Conservation (phyloP, 179 eudicot genomes). For the Beta corolliflora region DNA sequence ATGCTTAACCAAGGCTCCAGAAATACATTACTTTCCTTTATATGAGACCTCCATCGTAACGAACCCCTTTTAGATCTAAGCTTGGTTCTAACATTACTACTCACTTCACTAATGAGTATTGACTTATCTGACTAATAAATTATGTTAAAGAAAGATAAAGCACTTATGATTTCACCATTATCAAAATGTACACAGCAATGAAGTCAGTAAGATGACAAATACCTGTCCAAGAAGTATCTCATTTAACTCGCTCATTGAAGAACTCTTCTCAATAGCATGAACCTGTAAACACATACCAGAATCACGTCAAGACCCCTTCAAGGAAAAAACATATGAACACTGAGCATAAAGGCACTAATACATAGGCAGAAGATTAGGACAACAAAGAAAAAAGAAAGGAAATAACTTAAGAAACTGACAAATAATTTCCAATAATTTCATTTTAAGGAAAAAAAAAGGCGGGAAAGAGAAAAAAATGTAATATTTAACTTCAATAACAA, state of each 20-base stretch:
- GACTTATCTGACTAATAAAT: background rate
- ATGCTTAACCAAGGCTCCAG: background rate
- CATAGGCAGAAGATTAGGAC: background rate
- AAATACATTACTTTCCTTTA: background rate
- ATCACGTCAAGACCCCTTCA: slow-evolving; percentile 1
- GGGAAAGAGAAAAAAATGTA: no score
- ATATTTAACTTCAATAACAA: no score
- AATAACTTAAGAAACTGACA: background rate
- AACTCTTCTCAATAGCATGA: slow-evolving; percentile 75
- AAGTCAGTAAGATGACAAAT: slow-evolving; percentile 16
- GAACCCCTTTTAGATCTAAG: background rate
- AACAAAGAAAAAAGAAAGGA: background rate
- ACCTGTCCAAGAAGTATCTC: slow-evolving; percentile 94
- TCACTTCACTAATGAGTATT: background rate
- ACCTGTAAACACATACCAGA: slow-evolving; percentile 53
- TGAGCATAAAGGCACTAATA: slow-evolving; percentile 3
- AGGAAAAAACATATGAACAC: background rate
- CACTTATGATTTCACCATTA: background rate
- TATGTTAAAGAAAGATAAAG: background rate
- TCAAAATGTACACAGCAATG: background rate
- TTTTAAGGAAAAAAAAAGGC: background rate
- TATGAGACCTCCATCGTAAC: background rate
- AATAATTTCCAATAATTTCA: background rate
- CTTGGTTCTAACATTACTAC: background rate
- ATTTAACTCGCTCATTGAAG: slow-evolving; percentile 89